Conservation (phyloP, 352 stramenopile genomes). For the Phytopythium helicoides region DNA sequence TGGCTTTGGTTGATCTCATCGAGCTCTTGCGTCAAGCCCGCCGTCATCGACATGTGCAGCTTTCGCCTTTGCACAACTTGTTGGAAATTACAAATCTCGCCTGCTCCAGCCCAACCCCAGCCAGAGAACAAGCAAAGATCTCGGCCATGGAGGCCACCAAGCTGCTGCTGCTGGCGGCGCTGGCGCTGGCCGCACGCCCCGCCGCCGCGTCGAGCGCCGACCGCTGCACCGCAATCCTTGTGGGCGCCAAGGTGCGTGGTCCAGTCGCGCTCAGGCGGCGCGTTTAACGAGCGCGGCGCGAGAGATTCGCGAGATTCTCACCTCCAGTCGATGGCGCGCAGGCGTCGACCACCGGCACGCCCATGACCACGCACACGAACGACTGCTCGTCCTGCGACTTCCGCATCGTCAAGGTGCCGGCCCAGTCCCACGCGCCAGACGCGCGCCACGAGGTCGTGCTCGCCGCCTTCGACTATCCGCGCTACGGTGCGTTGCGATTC, state of each 20-base stretch:
- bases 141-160: neutral
- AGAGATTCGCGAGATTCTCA: conserved; percentile 5
- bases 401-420: conserved; percentile 74
- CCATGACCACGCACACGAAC: conserved; percentile 84
- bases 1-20: too few species aligned
- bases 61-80: too few species aligned
- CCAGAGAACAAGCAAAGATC: neutral
- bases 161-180: conserved; percentile 1
- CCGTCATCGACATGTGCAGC: too few species aligned
- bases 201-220: conserved; percentile 32
- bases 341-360: conserved; percentile 56
- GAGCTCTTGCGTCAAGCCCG: too few species aligned
- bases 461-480: conserved; percentile 59
- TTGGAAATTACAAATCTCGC: too few species aligned
- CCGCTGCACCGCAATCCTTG: conserved; percentile 77
- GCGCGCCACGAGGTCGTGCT: conserved; percentile 59
- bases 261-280: neutral
- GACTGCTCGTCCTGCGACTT: conserved; percentile 86
- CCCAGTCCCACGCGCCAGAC: conserved; percentile 37
- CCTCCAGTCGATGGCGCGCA: conserved; percentile 14
- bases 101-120: too few species aligned
- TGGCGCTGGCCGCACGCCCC: conserved; percentile 17
- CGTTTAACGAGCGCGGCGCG: too few species aligned
- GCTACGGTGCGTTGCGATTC: conserved; percentile 47
- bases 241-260: conserved; percentile 57